Base-by-base conservation (phyloP, 1,284 basidiomycete genomes). In the Mrakiaceae sp. region DNA sequence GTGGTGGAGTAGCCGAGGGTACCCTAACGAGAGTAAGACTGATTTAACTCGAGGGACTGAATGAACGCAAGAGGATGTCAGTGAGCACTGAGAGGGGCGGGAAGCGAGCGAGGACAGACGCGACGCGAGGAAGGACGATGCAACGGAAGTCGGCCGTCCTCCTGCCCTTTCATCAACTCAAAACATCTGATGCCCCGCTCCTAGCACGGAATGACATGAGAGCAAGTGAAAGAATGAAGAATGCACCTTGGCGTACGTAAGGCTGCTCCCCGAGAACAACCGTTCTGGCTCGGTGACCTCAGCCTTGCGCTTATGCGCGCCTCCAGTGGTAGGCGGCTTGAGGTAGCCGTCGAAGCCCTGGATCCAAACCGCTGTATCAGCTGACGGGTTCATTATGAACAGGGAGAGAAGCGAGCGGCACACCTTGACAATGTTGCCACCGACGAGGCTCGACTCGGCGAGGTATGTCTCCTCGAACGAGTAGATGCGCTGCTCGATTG, bases 401-500 rank as follows among this genome's bases (percentile, higher is more conserved):
- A 47, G 56, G 46, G 11, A 14, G n/a, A 55, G 16, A 16, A 43
- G 48, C 44, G 16, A 49, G 53, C 5, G 42, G 39, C 72, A 47
- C 59, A 76, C 76, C 71, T 77, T 78, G 69, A 78, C 76, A 61
- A 78, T 77, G 68, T 78, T 78, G 1, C 77, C 76, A 0, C 76
- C 76, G 6, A 73, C 73, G 3, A 71, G 70, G 2, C 73, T 73
- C 7, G 75, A 75, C 63, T 77, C 76, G 64, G 74, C 74, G 10
- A 80, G 73, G 66, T 80, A 80, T 60, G 77, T 78, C 5, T 78
- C 77, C 66, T 80, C 79, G 66, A 79, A 79, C 1, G 74, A 74
- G 67, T 77, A 78, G 64, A 80, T 79, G 8, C 76, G 75, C 8
- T 76, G 70, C 66, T 80, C 79, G 60, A 79, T 72, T 43, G 72